Percentiles rank a stretch among this genome's conserved stretches.
These are phyloP conservation scores for Paramecium caudatum DNA, from an alignment of 73 alveolate species.

Conservation along the genomic window DNA sequence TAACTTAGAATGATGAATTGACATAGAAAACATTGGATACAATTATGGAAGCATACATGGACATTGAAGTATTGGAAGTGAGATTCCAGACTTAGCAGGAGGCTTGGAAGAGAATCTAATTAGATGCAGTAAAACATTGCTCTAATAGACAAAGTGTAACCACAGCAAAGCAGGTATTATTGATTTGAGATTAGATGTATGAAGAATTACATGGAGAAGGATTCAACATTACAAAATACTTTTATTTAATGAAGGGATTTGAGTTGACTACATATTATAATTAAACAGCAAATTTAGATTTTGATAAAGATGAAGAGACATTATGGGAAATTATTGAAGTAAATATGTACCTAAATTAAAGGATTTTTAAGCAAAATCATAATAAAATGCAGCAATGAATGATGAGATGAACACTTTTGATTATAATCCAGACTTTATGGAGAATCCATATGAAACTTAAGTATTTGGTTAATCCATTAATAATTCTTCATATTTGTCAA, in stretches of 20 bases:
- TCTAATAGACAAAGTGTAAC: not conserved
- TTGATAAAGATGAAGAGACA: constrained; percentile 31
- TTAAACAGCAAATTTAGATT: constrained; percentile 9
- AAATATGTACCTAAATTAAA: not conserved
- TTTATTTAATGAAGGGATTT: constrained; percentile 33
- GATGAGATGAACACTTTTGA: not conserved
- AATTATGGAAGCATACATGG: constrained; percentile 29
- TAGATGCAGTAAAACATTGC: constrained; percentile 37
- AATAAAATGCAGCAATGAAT: constrained; percentile 2
- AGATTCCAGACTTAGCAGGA: not conserved
- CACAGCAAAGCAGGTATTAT: not conserved
- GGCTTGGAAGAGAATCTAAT: constrained; percentile 35
- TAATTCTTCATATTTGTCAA: not conserved
- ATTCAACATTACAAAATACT: constrained; percentile 23
- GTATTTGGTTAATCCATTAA: constrained; percentile 26
- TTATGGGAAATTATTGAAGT: constrained; percentile 41
- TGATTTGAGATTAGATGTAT: not conserved
- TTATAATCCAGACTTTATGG: not conserved
- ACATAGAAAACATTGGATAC: not conserved
- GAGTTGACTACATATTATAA: not conserved
- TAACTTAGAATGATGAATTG: not conserved
- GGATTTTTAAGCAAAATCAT: constrained; percentile 1
- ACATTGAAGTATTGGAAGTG: not conserved
- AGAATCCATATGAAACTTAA: not conserved
- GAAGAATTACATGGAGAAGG: not conserved